A percentile compares a stretch with the other conserved stretches of the same genome.
These are phyloP conservation scores for Cudoniella acicularis DNA, from an alignment of 495 filamentous ascomycete genomes.

Conservation along the genomic window DNA sequence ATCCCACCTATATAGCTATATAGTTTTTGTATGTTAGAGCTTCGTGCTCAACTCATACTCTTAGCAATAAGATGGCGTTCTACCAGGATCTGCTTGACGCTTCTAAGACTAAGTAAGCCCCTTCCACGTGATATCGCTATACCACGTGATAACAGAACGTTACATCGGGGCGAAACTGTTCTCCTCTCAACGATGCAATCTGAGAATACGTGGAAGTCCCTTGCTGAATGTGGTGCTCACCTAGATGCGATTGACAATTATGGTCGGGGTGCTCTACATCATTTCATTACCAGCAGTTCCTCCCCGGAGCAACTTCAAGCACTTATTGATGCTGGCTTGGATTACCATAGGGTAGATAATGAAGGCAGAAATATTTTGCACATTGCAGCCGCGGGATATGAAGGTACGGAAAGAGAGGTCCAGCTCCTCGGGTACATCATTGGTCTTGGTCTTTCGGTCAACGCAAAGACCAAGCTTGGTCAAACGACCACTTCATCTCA, in stretches of 20 bases:
- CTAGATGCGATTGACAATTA: slow-evolving; percentile 2
- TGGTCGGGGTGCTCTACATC: slow-evolving; percentile 8
- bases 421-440: slow-evolving; percentile 2
- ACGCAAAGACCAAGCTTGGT: slow-evolving; percentile 17
- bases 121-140: no score
- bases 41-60: no score
- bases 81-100: no score
- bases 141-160: no score
- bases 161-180: slow-evolving; percentile 16
- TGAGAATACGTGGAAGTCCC: background rate
- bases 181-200: slow-evolving; percentile 1
- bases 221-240: slow-evolving; percentile 14
- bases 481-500: slow-evolving; percentile 9
- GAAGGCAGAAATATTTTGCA: slow-evolving; percentile 13
- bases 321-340: background rate
- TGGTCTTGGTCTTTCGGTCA: slow-evolving; percentile 11
- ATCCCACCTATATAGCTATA: no score
- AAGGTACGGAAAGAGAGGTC: background rate
- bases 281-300: background rate
- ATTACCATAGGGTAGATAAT: slow-evolving; percentile 2
- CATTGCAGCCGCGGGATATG: background rate
- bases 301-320: slow-evolving; percentile 1
- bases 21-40: no score
- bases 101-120: no score
- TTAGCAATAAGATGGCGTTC: no score